These are phyloP conservation scores for Hortiboletus campestris DNA, from an alignment of 768 basidiomycete genomes.

Conservation along the genomic window DNA sequence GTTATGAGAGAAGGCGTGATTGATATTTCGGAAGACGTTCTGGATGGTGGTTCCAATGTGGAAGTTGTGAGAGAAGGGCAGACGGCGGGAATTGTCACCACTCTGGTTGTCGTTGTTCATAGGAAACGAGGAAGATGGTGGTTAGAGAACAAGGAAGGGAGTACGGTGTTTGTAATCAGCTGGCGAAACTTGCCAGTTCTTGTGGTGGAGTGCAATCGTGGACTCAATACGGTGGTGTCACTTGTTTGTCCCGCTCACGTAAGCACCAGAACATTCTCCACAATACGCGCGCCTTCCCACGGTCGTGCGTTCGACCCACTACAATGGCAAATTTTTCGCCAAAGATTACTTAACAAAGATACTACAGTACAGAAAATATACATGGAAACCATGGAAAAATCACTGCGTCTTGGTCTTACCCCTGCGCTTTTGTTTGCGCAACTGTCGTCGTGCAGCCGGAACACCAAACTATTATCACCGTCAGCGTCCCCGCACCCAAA, in stretches of 20 bases:
- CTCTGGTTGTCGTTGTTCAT: conserved; percentile 22
- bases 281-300: not conserved
- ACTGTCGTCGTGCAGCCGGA: conserved; percentile 53
- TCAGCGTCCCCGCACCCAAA: conserved; percentile 7
- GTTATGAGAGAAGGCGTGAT: conserved; percentile 28
- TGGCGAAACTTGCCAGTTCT: not conserved
- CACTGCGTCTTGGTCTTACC: conserved; percentile 32
- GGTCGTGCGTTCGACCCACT: conserved; percentile 16
- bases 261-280: conserved; percentile 34
- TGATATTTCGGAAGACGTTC: conserved; percentile 31
- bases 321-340: not conserved
- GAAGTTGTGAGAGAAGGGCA: conserved; percentile 18
- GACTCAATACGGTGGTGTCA: conserved; percentile 9
- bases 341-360: not conserved
- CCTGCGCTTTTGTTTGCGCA: conserved; percentile 37
- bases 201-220: not conserved
- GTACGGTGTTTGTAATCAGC: conserved; percentile 7
- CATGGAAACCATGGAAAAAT: conserved; percentile 4
- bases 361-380: not conserved
- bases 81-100: conserved; percentile 3
- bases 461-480: conserved; percentile 55
- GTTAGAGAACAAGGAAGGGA: conserved; percentile 17
- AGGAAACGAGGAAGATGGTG: conserved; percentile 4
- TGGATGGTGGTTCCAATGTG: conserved; percentile 28
- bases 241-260: conserved; percentile 23